phyloP scores from a whole-genome alignment of 2,329 filamentous ascomycete genomes.

The Didymella exigua region DNA sequence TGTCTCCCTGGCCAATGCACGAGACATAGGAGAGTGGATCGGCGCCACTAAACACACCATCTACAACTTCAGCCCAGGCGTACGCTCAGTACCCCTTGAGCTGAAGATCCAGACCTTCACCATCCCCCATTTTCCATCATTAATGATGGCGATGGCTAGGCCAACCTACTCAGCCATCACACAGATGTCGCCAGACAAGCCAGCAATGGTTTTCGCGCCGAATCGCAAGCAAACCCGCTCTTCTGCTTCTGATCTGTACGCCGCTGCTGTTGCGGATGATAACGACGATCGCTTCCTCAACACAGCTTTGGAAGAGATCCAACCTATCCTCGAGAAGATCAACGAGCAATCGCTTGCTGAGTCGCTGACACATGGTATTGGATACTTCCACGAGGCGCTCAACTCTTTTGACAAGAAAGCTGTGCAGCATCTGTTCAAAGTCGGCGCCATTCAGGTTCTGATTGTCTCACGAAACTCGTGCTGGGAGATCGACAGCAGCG shows the following conservation, averaged over 20 bases:
- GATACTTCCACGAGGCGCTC: constrained; percentile 95
- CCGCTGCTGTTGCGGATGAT: constrained; percentile 85
- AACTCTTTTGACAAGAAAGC: constrained; percentile 89
- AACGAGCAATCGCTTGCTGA: constrained; percentile 87
- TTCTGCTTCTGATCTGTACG: constrained; percentile 84
- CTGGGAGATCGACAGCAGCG: constrained; percentile 89
- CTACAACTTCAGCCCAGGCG: constrained; percentile 96
- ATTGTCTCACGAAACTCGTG: constrained; percentile 85
- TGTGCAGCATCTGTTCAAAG: constrained; percentile 87
- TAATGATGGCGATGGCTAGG: constrained; percentile 98
- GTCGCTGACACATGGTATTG: constrained; percentile 89
- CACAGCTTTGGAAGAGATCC: constrained; percentile 79
- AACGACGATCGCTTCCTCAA: constrained; percentile 94
- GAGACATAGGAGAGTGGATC: constrained; percentile 96
- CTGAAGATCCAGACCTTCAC: constrained; percentile 94
- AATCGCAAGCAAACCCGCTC: constrained; percentile 90
- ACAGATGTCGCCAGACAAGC: constrained; percentile 86
- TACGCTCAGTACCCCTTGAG: constrained; percentile 86
- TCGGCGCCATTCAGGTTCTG: constrained; percentile 87
- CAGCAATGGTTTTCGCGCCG: constrained; percentile 88
- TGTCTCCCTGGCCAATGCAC: constrained; percentile 89
- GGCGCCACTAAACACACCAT: constrained; percentile 97
- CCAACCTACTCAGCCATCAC: constrained; percentile 88
- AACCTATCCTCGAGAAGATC: constrained; percentile 79
- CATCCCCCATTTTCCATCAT: constrained; percentile 94